Conservation (phyloP, 306 rosid species). For the Pueraria montana region DNA sequence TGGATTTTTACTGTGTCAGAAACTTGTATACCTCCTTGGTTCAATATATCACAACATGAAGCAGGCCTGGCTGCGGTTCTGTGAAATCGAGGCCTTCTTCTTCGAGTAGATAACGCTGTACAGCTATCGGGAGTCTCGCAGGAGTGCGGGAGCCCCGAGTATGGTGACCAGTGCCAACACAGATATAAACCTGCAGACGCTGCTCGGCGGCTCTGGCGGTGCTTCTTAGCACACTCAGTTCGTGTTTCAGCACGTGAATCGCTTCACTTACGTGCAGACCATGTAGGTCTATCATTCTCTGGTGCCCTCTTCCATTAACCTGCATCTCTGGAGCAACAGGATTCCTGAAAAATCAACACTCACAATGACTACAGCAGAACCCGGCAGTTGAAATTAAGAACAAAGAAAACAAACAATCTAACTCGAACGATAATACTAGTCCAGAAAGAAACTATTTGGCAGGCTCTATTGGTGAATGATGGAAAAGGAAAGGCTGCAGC, state of each 20-base stretch:
- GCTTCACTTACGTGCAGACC: conserved; percentile 95
- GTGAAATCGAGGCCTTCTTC: conserved; percentile 92
- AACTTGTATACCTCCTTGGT: conserved; percentile 71
- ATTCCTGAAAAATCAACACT: conserved; percentile 67
- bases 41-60: conserved; percentile 85
- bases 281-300: conserved; percentile 93
- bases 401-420: not conserved
- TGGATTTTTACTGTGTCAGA: conserved; percentile 63
- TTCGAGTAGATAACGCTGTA: conserved; percentile 91
- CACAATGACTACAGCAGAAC: conserved; percentile 24
- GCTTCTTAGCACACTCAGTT: conserved; percentile 78
- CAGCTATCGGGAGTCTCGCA: conserved; percentile 85
- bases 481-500: not conserved
- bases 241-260: conserved; percentile 83
- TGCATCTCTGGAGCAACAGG: conserved; percentile 75
- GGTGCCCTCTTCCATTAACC: conserved; percentile 84
- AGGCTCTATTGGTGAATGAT: not conserved
- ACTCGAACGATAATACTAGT: not conserved
- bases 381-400: not conserved
- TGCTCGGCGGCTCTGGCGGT: conserved; percentile 84
- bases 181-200: conserved; percentile 83
- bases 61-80: conserved; percentile 92
- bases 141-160: conserved; percentile 95
- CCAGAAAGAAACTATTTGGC: conserved; percentile 5
- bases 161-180: conserved; percentile 97